Base-by-base conservation (phyloP, 345 rosid species). In the Geranium brycei region DNA sequence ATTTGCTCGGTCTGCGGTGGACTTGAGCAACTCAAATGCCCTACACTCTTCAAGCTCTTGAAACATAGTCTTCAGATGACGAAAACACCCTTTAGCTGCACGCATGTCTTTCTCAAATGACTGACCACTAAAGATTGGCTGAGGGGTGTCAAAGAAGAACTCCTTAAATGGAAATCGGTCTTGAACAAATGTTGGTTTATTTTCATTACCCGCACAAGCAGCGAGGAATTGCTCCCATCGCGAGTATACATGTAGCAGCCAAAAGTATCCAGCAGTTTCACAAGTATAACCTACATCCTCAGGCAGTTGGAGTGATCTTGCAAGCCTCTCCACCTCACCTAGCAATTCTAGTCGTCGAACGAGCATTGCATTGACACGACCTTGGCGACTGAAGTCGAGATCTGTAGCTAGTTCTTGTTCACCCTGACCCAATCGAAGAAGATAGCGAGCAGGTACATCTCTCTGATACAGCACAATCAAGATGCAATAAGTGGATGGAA, bases 391-490 rank as follows among this genome's bases (percentile, higher is more conserved):
- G 71, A 93, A 93, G 79, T 87, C 92, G 41, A 91, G 93, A 79
- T 92, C 97, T 76, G 97, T 92, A 35, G 96, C 99, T 58, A 93
- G 86, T 72, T 93, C 97, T 80, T 93, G 99, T 81, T 93, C 99
- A 63, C 99, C 99, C 84, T 93, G 99, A 79, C 99, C 99, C 67
- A 93, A 78, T 72, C 99, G 97, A 71, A 93, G 99, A 80, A 93
- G 92, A 81, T 93, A 93, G 40, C 97, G 86, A n/a, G 99, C 97
- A 61, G 99, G 97, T 35, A 93, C 96, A 79, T 93, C 99, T 68
- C 99, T 90, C 99, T 93, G 82, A 64, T 81, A 87, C 68, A 71
- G 7, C n/a, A 69, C 68, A 68, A 19, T 62, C 14, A 19, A 19
- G 31, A 19, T 17, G 40, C 31, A 32, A 47, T 10, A 8, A 64